Evolutionary conservation across 1,284 basidiomycete genomes (phyloP).

Genomic region (Pseudozyma pruni): DNA sequence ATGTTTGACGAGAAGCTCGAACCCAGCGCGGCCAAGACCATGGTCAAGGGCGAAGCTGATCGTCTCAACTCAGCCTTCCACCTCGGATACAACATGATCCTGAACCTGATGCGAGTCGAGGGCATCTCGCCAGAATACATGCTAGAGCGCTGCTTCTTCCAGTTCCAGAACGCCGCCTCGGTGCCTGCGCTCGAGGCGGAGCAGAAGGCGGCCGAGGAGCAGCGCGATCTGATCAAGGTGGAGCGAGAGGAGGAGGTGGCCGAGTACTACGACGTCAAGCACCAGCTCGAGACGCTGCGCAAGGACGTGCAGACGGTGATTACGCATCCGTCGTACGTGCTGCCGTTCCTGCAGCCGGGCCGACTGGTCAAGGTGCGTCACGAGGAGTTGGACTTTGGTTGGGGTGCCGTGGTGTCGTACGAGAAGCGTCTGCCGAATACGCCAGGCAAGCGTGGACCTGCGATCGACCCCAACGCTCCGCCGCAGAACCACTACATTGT

Average conservation of each 20-base stretch:
- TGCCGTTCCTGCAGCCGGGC: slow-evolving; percentile 93
- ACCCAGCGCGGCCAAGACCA: slow-evolving; percentile 87
- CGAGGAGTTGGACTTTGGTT: slow-evolving; percentile 89
- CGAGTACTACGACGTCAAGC: slow-evolving; percentile 89
- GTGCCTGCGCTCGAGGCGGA: slow-evolving; percentile 90
- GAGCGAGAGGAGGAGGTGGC: slow-evolving; percentile 84
- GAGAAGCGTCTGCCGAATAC: slow-evolving; percentile 78
- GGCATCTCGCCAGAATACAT: slow-evolving; percentile 98
- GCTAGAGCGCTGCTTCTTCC: slow-evolving; percentile 97
- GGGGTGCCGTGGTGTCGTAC: slow-evolving; percentile 92
- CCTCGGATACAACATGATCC: slow-evolving; percentile 98
- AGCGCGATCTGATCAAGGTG: slow-evolving; percentile 77
- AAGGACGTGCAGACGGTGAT: slow-evolving; percentile 88
- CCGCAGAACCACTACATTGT: slow-evolving; percentile 92
- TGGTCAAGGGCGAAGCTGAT: slow-evolving; percentile 99
- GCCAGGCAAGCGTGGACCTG: slow-evolving; percentile 43
- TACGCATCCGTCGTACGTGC: slow-evolving; percentile 90
- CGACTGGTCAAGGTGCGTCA: slow-evolving; percentile 89
- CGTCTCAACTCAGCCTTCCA: slow-evolving; percentile 98
- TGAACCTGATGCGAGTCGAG: slow-evolving; percentile 98
- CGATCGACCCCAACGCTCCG: slow-evolving; percentile 72
- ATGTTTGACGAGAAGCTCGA: slow-evolving; percentile 99
- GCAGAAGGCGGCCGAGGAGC: slow-evolving; percentile 79
- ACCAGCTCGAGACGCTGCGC: slow-evolving; percentile 88
- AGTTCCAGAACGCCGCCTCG: slow-evolving; percentile 92